Evolutionary conservation across 1,284 basidiomycete genomes (phyloP), one percentile per base, ranked within the genome.

Genomic region (Cerrena zonata): DNA sequence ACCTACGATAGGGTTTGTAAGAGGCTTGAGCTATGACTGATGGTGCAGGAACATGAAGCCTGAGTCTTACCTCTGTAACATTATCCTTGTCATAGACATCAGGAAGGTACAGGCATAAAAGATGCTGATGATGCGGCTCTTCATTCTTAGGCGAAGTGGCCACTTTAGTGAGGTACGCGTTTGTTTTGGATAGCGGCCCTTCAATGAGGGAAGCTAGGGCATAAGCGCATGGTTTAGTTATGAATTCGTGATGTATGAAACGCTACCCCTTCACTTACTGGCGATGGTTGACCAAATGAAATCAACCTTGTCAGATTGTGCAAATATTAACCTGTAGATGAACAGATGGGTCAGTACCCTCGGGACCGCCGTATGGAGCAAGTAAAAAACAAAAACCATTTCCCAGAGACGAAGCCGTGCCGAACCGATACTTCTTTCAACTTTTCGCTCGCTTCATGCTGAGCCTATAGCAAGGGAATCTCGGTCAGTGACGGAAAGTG

Each of bases 71-170:
- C 64, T 79, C 71, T 4, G 70, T 76, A 2, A 82, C 79, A 27
- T 68, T 68, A 34, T 69, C 69, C 60, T 83, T 79, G 61, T 87
- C 76, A 60, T 82, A 86, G 12, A 84, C 78, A 61, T 88, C 68
- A 4, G 86, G 84, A 21, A 88, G 63, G 59, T 87, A 88, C n/a
- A 88, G 57, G 56, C 83, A 86, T 24, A 88, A 76, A 27, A 86
- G 65, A 60, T 86, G 84, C 53, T 79, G 79, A 53, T 78, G 65
- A 43, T 77, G 73, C 13, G 76, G 63, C 5, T 54, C 70, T 45
- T 78, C 76, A 47, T 69, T 65, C 47, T 69, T 64, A 0, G 80
- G 77, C 23, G 73, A 78, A 2, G 85, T 88, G 1, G 86, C 71
- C 3, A 86, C 86, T 62, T 87, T 88, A 2, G 78, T 74, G 26